Evolutionary conservation across 768 basidiomycete species (phyloP).

Genomic region (Chlorophyllum brunneum): DNA sequence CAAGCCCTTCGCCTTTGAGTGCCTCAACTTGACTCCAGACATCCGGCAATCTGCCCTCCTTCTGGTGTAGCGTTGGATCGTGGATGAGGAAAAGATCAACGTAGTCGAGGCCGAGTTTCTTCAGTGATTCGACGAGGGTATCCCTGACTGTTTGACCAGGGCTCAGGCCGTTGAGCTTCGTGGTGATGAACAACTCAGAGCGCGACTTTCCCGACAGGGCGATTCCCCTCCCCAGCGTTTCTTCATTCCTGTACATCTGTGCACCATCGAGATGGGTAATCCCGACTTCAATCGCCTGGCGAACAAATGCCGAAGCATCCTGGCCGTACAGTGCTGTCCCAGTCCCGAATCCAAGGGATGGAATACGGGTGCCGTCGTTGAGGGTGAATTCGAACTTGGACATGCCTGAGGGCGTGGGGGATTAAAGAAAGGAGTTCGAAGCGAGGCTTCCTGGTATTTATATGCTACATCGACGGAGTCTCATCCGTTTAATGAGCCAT

Average conservation of each 20-base stretch:
- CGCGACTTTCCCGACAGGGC: slow-evolving; percentile 46
- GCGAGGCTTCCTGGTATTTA: background rate
- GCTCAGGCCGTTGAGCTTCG: slow-evolving; percentile 44
- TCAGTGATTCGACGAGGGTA: slow-evolving; percentile 48
- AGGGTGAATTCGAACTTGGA: slow-evolving; percentile 34
- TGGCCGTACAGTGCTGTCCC: slow-evolving; percentile 48
- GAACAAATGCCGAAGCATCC: slow-evolving; percentile 39
- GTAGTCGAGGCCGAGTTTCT: slow-evolving; percentile 46
- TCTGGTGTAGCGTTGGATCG: slow-evolving; percentile 28
- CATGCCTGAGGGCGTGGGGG: slow-evolving; percentile 21
- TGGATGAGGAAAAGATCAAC: slow-evolving; percentile 70
- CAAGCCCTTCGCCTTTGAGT: slow-evolving; percentile 40
- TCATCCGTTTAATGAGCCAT: background rate
- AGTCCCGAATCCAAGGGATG: slow-evolving; percentile 61
- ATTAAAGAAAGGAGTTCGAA: slow-evolving; percentile 5
- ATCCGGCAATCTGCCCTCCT: slow-evolving; percentile 41
- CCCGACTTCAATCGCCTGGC: slow-evolving; percentile 48
- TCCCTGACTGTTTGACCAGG: slow-evolving; percentile 44
- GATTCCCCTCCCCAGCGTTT: slow-evolving; percentile 47
- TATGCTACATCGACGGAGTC: background rate
- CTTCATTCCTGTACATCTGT: slow-evolving; percentile 56
- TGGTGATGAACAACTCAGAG: slow-evolving; percentile 58
- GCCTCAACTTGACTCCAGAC: slow-evolving; percentile 63
- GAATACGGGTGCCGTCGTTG: slow-evolving; percentile 51
- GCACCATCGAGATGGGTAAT: slow-evolving; percentile 66